A percentile compares a stretch with the other conserved stretches of the same genome.
phyloP scores from a whole-genome alignment of 192 early-diverging fungal genomes.

The Entomortierella chlamydospora region DNA sequence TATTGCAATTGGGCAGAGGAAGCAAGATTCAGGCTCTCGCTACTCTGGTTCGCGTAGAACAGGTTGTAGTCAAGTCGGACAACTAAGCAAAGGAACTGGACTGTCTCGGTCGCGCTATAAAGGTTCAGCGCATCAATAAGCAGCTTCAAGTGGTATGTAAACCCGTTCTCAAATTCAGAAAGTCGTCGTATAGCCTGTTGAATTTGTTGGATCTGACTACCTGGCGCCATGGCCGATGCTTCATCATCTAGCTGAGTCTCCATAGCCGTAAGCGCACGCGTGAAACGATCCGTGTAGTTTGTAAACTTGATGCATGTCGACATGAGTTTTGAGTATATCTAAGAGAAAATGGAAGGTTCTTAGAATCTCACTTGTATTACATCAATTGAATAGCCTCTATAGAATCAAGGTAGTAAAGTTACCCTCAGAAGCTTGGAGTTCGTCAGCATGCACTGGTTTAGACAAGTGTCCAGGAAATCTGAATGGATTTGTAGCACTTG shows the following conservation, averaged over 20 bases:
- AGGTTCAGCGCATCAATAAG: slow-evolving; percentile 85
- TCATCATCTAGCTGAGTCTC: slow-evolving; percentile 54
- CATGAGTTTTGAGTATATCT: slow-evolving; percentile 78
- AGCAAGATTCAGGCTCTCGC: no score
- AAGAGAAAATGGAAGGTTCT: neutral
- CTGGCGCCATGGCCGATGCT: slow-evolving; percentile 36
- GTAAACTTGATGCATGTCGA: slow-evolving; percentile 68
- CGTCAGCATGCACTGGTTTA: slow-evolving; percentile 93
- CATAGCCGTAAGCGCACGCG: slow-evolving; percentile 46
- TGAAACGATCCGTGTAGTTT: slow-evolving; percentile 68
- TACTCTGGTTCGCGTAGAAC: slow-evolving; percentile 70
- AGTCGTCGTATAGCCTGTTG: slow-evolving; percentile 60
- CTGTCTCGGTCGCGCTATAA: slow-evolving; percentile 76
- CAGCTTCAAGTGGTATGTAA: slow-evolving; percentile 72
- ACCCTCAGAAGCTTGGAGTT: slow-evolving; percentile 86
- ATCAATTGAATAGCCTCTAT: neutral
- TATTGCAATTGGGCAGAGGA: neutral
- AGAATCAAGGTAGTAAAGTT: no score
- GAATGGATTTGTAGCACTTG: slow-evolving; percentile 84
- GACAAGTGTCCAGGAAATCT: slow-evolving; percentile 86
- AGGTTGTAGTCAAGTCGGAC: slow-evolving; percentile 80
- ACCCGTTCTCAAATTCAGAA: slow-evolving; percentile 69
- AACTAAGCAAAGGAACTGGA: slow-evolving; percentile 72
- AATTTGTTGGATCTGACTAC: slow-evolving; percentile 47
- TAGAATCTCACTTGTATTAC: neutral